Evolutionary conservation across 2,329 filamentous ascomycete species (phyloP).

Genomic region (Arthroderma uncinatum): DNA sequence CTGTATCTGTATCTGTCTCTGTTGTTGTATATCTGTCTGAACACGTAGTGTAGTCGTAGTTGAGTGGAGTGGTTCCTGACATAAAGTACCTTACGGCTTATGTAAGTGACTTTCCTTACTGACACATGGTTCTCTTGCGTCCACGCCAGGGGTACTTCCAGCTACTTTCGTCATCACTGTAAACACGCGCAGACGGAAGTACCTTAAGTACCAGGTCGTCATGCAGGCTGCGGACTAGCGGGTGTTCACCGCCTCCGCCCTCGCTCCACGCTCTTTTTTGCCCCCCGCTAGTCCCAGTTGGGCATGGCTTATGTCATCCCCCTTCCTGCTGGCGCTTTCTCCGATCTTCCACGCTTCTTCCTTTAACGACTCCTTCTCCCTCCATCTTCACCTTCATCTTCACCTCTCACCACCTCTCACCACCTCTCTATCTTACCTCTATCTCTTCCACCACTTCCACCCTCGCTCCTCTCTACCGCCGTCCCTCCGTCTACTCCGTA

Average conservation of each 20-base stretch:
- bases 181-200: background rate
- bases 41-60: too few relatives aligned
- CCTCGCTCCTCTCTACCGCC: conserved; percentile 7
- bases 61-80: background rate
- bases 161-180: background rate
- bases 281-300: background rate
- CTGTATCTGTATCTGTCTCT: too few relatives aligned
- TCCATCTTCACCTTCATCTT: conserved; percentile 13
- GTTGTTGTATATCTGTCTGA: too few relatives aligned
- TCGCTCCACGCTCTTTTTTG: background rate
- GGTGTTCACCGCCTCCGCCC: background rate
- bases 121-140: background rate
- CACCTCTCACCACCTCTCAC: conserved; percentile 17
- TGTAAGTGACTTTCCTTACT: background rate
- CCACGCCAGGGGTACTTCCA: background rate
- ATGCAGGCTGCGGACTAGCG: background rate
- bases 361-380: conserved; percentile 11
- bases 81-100: background rate
- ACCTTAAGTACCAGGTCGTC: background rate
- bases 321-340: background rate
- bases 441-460: conserved; percentile 11
- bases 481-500: conserved; percentile 14
- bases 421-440: conserved; percentile 21
- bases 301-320: background rate
- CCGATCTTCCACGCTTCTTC: background rate